Evolutionary conservation across 2,329 filamentous ascomycete genomes (phyloP).

Genomic region (Claviceps maximensis): DNA sequence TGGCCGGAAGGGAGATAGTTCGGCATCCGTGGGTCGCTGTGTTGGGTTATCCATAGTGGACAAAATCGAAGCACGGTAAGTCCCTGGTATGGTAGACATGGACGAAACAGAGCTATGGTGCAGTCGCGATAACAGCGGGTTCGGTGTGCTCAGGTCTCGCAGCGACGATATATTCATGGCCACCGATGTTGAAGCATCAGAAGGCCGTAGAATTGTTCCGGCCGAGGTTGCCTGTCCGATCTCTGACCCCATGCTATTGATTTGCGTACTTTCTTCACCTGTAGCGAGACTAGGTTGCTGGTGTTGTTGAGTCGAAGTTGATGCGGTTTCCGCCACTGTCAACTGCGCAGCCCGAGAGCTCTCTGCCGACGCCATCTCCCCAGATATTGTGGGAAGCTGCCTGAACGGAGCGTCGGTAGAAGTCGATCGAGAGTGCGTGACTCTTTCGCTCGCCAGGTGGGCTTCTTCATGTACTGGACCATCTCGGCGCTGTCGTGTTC

Average conservation of each 20-base stretch:
- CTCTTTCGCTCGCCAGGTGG: not conserved
- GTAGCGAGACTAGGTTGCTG: not conserved
- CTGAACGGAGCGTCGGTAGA: not conserved
- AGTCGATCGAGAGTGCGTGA: not conserved
- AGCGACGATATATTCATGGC: constrained; percentile 3
- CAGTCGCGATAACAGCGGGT: not conserved
- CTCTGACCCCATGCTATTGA: not conserved
- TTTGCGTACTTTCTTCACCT: not conserved
- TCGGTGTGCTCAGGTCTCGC: constrained; percentile 1
- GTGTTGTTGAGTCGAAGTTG: not conserved
- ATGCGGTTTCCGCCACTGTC: not conserved
- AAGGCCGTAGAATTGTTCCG: not conserved
- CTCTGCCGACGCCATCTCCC: not conserved
- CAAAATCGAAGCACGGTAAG: not conserved
- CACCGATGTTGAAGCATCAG: not conserved
- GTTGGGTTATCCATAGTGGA: not conserved
- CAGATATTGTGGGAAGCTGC: not conserved
- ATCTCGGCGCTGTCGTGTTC: constrained; percentile 16
- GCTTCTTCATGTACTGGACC: constrained; percentile 2
- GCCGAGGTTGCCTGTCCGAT: not conserved
- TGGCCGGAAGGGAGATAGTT: not conserved
- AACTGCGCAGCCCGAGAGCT: not conserved
- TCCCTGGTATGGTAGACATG: not conserved
- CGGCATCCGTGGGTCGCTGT: not conserved
- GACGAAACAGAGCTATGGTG: not conserved